phyloP scores from a whole-genome alignment of 495 filamentous ascomycete genomes.

The Immersiella caudata region DNA sequence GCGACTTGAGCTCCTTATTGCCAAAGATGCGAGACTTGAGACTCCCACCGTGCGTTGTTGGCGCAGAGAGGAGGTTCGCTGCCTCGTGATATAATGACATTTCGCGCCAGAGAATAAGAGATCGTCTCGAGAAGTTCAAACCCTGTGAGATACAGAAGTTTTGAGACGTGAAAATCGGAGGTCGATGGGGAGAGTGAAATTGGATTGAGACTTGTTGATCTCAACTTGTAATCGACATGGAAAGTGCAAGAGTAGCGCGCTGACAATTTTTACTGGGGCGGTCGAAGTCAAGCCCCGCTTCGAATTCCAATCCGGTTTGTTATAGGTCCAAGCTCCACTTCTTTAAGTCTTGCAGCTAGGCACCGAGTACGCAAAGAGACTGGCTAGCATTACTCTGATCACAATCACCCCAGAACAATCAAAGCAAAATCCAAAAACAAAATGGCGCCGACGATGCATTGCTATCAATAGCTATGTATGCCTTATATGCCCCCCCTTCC shows the following conservation, averaged over 20 bases:
- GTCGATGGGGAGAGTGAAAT: not conserved
- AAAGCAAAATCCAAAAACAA: too few relatives aligned
- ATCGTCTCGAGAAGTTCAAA: not conserved
- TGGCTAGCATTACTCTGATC: too few relatives aligned
- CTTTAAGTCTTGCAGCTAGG: too few relatives aligned
- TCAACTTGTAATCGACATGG: not conserved
- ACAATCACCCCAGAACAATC: not conserved
- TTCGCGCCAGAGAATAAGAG: not conserved
- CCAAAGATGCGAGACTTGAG: constrained; percentile 81
- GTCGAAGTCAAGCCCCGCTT: not conserved
- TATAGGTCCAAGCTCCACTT: not conserved
- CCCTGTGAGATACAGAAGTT: too few relatives aligned
- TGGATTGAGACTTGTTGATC: too few relatives aligned
- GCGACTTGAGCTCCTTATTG: constrained; percentile 68
- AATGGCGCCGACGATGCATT: not conserved
- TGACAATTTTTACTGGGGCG: not conserved
- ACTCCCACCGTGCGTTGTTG: constrained; percentile 66
- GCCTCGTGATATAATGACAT: constrained; percentile 97
- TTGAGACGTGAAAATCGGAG: not conserved
- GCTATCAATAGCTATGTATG: not conserved
- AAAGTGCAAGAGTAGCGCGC: not conserved
- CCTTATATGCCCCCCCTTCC: not conserved
- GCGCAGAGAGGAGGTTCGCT: constrained; percentile 66
- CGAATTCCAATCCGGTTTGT: not conserved
- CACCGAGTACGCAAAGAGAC: too few relatives aligned